Base-by-base conservation (phyloP, 495 filamentous ascomycete genomes). In the Lasiosphaeria ovina region DNA sequence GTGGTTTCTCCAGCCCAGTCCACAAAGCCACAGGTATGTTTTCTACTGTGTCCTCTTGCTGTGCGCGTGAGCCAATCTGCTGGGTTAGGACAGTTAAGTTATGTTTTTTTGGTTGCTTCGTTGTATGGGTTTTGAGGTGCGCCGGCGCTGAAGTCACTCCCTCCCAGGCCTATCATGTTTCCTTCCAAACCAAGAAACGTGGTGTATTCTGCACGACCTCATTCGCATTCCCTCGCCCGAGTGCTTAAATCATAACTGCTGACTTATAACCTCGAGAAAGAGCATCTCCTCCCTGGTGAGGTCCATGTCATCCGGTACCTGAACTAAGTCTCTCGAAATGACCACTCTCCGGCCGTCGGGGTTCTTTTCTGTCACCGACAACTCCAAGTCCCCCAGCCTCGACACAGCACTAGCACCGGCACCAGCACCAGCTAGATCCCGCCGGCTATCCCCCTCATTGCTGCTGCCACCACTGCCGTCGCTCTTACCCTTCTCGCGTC, bases 231-330 rank as follows among this genome's bases (percentile, higher is more conserved):
- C 24, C 24, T 24, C 24, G 24, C 24, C 24, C 2, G 24, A 24
- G 24, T 24, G 24, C 24, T 24, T 24, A 24, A 24, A 24, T 58
- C 54, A 64, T 60, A 81, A 51, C 56, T 70, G 72, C 51, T 59
- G 62, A 51, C 73, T 66, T 32, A 81, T 51, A 10, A 64, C 62
- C 55, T 80, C 79, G 14, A 81, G 60, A 35, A 77, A 55, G n/a
- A 60, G 60, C 51, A 59, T 72, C 63, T 80, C 77, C 60, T 80
- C 77, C 3, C 64, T 60, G 4, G 69, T 71, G 3, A 81, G 59
- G 35, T 67, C 70, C 45, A 81, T 47, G 56, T 67, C 64, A 7
- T 67, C 66, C 3, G 77, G 74, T n/a, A 78, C 58, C 31, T 64
- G 14, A 3, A 79, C 72, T 16, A 62, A 49, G 3, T 64, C 68